These are phyloP conservation scores for Aschersonia sp. DNA, from an alignment of 2,329 filamentous ascomycete genomes.

Conservation along the genomic window DNA sequence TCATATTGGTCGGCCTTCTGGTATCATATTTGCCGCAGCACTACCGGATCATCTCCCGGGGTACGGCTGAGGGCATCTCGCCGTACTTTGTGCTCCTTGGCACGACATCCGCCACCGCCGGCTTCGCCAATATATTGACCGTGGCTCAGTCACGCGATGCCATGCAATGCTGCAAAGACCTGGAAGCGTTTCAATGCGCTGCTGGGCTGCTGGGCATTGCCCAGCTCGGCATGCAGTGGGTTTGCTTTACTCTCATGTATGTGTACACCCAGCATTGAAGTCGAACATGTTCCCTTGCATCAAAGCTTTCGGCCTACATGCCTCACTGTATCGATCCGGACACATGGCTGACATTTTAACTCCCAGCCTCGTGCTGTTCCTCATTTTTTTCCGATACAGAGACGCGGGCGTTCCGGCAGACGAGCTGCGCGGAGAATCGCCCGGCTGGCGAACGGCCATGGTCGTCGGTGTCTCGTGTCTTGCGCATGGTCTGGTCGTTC, in stretches of 20 bases:
- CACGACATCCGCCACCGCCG: conserved; percentile 74
- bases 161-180: conserved; percentile 71
- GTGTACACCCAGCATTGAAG: conserved; percentile 14
- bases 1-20: conserved; percentile 78
- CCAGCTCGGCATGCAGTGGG: conserved; percentile 85
- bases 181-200: conserved; percentile 70
- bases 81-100: conserved; percentile 94
- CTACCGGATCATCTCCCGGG: conserved; percentile 72
- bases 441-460: conserved; percentile 67
- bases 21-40: conserved; percentile 93
- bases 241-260: conserved; percentile 84
- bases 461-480: conserved; percentile 60
- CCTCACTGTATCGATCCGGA: too few relatives aligned
- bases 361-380: conserved; percentile 76
- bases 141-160: conserved; percentile 73
- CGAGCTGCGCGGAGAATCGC: conserved; percentile 34
- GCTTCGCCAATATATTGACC: conserved; percentile 84
- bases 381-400: conserved; percentile 76
- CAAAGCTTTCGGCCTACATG: too few relatives aligned
- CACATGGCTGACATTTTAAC: conserved; percentile 7
- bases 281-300: too few relatives aligned
- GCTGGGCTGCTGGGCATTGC: conserved; percentile 78
- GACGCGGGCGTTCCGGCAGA: conserved; percentile 34
- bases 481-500: conserved; percentile 57
- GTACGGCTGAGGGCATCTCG: conserved; percentile 86